Base-by-base conservation (phyloP, 805 yeast genomes). In the Komagataella pseudopastoris region DNA sequence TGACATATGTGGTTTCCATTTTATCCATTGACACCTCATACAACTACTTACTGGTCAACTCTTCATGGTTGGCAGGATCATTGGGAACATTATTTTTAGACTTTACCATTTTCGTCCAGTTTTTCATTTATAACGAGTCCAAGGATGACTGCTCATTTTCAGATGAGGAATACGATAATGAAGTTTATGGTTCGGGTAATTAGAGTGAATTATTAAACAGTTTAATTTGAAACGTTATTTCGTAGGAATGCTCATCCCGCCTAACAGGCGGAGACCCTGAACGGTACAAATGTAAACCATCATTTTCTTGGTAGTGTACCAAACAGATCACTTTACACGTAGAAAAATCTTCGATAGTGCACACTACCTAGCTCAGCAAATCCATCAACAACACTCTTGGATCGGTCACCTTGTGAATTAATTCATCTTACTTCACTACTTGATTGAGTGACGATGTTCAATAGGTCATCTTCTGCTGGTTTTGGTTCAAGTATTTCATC, bases 31-130 rank as follows among this genome's bases (percentile, higher is more conserved):
- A 88, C 56, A 71, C 82, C 49, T 82, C 88, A 51, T 71, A 74
- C 60, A 73, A 79, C 55, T 91, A 88, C 58, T 62, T 91, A 36
- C 62, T 85, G 56, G 82, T 93, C 49, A 95, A 93, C 65, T 79
- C 91, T 1, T 83, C 95, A 22, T 91, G 99, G 99, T 71, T 91
- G 52, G 80, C 89, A 4, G 99, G 99, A 1, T 82, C 95, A 24
- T 72, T 85, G 48, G 98, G 98, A 16, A 90, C 99, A 3, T 72
- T 91, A 56, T 69, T 75, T 3, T 74, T 90, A 68, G 99, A 91
- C 66, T 83, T 88, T 56, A 74, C 85, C 46, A 91, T 90, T 20
- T 89, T 91, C 59, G 64, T 78, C 45, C 98, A 90, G 68, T 90
- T 90, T 67, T 89, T 88, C 74, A 58, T 81, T 30, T 91, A 90